Conservation (phyloP, 2,329 filamentous ascomycete species). For the Lachnellula cervina region DNA sequence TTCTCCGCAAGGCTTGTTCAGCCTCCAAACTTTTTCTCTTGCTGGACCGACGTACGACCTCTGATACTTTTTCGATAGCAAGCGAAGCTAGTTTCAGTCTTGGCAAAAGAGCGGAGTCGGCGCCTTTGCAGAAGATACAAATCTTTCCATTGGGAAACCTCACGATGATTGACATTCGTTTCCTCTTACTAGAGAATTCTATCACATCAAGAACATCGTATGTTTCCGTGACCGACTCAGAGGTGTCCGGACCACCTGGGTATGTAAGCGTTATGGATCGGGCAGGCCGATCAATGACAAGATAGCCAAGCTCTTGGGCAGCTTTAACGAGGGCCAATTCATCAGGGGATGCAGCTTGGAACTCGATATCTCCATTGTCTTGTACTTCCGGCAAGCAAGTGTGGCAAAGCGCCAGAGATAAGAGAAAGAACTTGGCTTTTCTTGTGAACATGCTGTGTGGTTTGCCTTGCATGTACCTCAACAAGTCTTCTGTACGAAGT, state of each 20-base stretch:
- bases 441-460: conserved; percentile 73
- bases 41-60: conserved; percentile 48
- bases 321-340: conserved; percentile 82
- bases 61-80: conserved; percentile 69
- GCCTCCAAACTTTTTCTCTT: conserved; percentile 57
- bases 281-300: conserved; percentile 69
- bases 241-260: conserved; percentile 17
- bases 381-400: conserved; percentile 78
- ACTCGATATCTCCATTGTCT: conserved; percentile 66
- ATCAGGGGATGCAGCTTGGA: conserved; percentile 85
- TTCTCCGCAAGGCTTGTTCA: conserved; percentile 51
- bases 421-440: conserved; percentile 75
- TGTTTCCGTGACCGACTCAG: conserved; percentile 40
- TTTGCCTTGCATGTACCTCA: conserved; percentile 70
- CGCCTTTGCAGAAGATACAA: conserved; percentile 84
- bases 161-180: conserved; percentile 85
- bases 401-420: conserved; percentile 83
- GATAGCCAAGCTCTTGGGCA: conserved; percentile 77
- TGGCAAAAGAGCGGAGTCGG: conserved; percentile 77
- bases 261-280: conserved; percentile 55
- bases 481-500: conserved; percentile 64
- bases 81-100: conserved; percentile 68
- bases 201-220: conserved; percentile 84
- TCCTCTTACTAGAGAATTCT: conserved; percentile 84
- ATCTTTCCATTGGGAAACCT: conserved; percentile 78